A percentile compares a stretch with the other conserved stretches of the same genome.
Evolutionary conservation across 331 rosid species (phyloP).

Genomic region (Rhamnella rubrinervis): DNA sequence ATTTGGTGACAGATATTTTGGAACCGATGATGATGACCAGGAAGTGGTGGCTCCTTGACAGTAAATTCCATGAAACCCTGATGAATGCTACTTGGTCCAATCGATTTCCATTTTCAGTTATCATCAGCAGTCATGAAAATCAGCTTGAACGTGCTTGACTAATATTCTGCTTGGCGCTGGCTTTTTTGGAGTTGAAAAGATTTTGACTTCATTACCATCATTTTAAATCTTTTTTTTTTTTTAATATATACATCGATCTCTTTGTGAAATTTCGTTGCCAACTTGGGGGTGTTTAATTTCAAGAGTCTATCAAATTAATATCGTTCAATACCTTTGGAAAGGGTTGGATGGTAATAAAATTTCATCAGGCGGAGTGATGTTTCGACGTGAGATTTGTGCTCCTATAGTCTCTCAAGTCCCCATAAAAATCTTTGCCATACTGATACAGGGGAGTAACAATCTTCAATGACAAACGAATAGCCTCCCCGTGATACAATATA

Average conservation of each 20-base stretch:
- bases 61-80: slow-evolving; percentile 22
- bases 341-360: slow-evolving; percentile 19
- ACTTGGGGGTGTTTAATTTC: not conserved
- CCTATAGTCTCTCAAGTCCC: slow-evolving; percentile 2
- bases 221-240: slow-evolving; percentile 3
- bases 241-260: slow-evolving; percentile 3
- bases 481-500: slow-evolving; percentile 16
- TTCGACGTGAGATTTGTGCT: not conserved
- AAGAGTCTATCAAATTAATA: too few relatives aligned
- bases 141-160: slow-evolving; percentile 33
- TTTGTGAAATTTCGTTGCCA: not conserved
- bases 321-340: not conserved
- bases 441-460: not conserved
- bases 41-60: slow-evolving; percentile 39
- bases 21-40: slow-evolving; percentile 86
- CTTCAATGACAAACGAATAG: slow-evolving; percentile 2
- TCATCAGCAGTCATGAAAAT: slow-evolving; percentile 23
- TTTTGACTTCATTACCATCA: slow-evolving; percentile 36
- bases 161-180: slow-evolving; percentile 19
- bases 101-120: slow-evolving; percentile 24
- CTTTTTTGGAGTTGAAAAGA: slow-evolving; percentile 28
- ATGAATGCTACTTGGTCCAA: slow-evolving; percentile 17
- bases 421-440: not conserved
- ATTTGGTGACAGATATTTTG: slow-evolving; percentile 95
- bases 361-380: slow-evolving; percentile 2